phyloP scores from a whole-genome alignment of 169 alveolate genomes.

The Cryptosporidium muris region DNA sequence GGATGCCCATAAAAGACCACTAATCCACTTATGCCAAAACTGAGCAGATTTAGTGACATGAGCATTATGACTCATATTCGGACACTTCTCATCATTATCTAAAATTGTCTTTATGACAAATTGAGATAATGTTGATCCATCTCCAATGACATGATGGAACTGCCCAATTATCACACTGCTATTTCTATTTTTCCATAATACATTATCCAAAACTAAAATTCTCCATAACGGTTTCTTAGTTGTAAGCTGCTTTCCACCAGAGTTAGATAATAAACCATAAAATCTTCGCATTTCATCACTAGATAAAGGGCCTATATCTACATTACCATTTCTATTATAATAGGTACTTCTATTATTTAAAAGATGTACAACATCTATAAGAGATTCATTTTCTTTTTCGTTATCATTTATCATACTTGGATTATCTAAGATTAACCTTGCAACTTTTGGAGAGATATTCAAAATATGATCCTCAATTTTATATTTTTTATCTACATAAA shows the following conservation, averaged over 20 bases:
- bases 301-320: not conserved
- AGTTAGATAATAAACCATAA: conserved; percentile 17
- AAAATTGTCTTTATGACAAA: conserved; percentile 32
- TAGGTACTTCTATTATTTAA: not conserved
- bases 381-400: conserved; percentile 3
- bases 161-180: conserved; percentile 62
- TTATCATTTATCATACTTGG: conserved; percentile 34
- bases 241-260: conserved; percentile 17
- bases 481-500: conserved; percentile 7
- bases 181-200: conserved; percentile 27
- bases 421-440: conserved; percentile 24
- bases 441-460: conserved; percentile 26
- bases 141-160: conserved; percentile 67
- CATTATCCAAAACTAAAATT: conserved; percentile 47
- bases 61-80: not conserved
- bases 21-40: conserved; percentile 68
- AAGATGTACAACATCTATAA: not conserved
- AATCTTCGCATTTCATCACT: conserved; percentile 16
- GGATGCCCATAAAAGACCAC: conserved; percentile 64
- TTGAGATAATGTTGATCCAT: conserved; percentile 61
- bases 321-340: not conserved
- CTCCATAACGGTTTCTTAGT: conserved; percentile 62
- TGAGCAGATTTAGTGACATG: conserved; percentile 56
- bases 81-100: not conserved
- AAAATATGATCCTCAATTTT: conserved; percentile 16